Evolutionary conservation across 2,329 filamentous ascomycete genomes (phyloP).

Genomic region (Dothidotthia symphoricarpi): DNA sequence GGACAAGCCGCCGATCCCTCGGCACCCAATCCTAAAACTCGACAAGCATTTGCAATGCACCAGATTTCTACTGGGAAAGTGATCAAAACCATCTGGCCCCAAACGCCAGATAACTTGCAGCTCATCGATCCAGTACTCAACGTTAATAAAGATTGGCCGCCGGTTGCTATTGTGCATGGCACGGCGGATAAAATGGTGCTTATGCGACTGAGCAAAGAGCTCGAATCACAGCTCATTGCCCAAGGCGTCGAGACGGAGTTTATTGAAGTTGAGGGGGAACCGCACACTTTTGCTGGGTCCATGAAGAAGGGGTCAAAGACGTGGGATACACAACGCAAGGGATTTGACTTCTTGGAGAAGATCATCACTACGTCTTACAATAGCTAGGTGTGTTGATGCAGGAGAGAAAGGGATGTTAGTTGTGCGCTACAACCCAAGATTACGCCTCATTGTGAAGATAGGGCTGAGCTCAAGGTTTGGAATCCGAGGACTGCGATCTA

Average conservation of each 20-base stretch:
- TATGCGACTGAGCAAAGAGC: conserved; percentile 9
- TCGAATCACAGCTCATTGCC: conserved; percentile 5
- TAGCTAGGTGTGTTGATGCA: too few relatives aligned
- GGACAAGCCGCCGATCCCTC: conserved; percentile 11
- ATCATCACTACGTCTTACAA: conserved; percentile 1
- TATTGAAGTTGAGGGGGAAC: conserved; percentile 10
- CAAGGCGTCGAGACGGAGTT: conserved; percentile 6
- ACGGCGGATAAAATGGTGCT: conserved; percentile 14
- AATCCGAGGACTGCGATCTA: too few relatives aligned
- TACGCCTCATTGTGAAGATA: too few relatives aligned
- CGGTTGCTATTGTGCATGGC: conserved; percentile 17
- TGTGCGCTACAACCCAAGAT: too few relatives aligned
- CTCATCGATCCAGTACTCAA: conserved; percentile 11
- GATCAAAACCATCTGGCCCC: conserved; percentile 9
- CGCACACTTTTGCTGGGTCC: conserved; percentile 17
- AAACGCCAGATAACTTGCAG: neutral
- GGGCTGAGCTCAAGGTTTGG: too few relatives aligned
- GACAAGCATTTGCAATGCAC: conserved; percentile 14
- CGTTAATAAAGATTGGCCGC: conserved; percentile 8
- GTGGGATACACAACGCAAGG: conserved; percentile 10
- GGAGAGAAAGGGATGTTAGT: too few relatives aligned
- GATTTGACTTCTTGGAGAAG: conserved; percentile 12
- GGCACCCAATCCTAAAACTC: conserved; percentile 3
- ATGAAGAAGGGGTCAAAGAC: conserved; percentile 15
- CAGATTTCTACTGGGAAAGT: conserved; percentile 11